These are phyloP conservation scores for Epichloe aotearoae DNA, from an alignment of 2,329 filamentous ascomycete species.

Conservation along the genomic window DNA sequence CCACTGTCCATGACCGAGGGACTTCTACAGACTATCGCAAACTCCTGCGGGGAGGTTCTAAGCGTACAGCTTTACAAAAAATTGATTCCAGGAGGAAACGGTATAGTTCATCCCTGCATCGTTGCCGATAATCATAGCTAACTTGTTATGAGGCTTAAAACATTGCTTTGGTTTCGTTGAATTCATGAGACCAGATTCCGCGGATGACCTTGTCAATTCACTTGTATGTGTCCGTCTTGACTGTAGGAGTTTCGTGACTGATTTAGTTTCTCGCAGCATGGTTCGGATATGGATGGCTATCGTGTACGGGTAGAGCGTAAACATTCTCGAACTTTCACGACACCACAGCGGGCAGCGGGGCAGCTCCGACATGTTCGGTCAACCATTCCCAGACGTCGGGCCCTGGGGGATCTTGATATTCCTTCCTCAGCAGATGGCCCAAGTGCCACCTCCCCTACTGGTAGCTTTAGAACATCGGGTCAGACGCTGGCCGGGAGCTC, in stretches of 20 bases:
- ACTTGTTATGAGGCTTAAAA: constrained; percentile 9
- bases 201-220: constrained; percentile 21
- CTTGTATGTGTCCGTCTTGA: constrained; percentile 19
- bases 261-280: constrained; percentile 16
- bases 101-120: neutral
- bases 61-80: constrained; percentile 15
- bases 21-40: constrained; percentile 23
- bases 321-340: constrained; percentile 12
- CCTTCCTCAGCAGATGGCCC: neutral
- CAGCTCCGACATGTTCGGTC: constrained; percentile 4
- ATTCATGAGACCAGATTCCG: constrained; percentile 23
- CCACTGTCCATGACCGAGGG: constrained; percentile 23
- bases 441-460: neutral
- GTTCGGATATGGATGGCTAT: constrained; percentile 17
- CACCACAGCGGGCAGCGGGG: constrained; percentile 6
- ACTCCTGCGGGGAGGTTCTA: constrained; percentile 24
- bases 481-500: neutral
- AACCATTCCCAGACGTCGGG: constrained; percentile 4
- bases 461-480: neutral
- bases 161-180: constrained; percentile 26
- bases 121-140: constrained; percentile 3
- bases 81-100: constrained; percentile 7
- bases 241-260: neutral
- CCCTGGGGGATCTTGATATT: neutral
- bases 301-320: constrained; percentile 27